phyloP scores from a whole-genome alignment of 2,329 filamentous ascomycete genomes.

The Remersonia thermophila region DNA sequence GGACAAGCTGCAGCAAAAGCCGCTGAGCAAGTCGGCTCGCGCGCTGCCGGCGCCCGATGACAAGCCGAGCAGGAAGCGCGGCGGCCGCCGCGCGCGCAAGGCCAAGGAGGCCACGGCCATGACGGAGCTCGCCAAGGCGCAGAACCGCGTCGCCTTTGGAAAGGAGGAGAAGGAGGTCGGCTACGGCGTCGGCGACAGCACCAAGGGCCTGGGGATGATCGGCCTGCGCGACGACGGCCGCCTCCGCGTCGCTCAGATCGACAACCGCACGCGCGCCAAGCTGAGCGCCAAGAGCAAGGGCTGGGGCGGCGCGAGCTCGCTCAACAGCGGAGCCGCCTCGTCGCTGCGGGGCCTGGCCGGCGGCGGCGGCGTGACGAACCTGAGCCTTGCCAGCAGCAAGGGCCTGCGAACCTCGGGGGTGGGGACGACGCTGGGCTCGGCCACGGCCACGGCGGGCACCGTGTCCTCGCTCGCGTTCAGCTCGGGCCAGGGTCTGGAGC shows the following conservation, averaged over 20 bases:
- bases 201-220: slow-evolving; percentile 89
- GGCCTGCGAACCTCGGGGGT: slow-evolving; percentile 75
- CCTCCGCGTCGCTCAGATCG: slow-evolving; percentile 77
- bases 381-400: slow-evolving; percentile 61
- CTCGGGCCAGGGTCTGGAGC: slow-evolving; percentile 83
- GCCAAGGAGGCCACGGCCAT: slow-evolving; percentile 95
- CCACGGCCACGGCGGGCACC: slow-evolving; percentile 47
- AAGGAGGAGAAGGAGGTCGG: slow-evolving; percentile 91
- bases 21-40: slow-evolving; percentile 75
- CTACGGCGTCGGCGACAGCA: slow-evolving; percentile 75
- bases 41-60: slow-evolving; percentile 89
- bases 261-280: slow-evolving; percentile 85
- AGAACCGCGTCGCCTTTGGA: slow-evolving; percentile 91
- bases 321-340: slow-evolving; percentile 59
- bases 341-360: slow-evolving; percentile 62
- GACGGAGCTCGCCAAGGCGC: slow-evolving; percentile 90
- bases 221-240: slow-evolving; percentile 79
- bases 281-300: slow-evolving; percentile 91
- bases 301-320: slow-evolving; percentile 58
- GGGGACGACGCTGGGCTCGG: slow-evolving; percentile 49
- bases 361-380: slow-evolving; percentile 47
- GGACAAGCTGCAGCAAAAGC: slow-evolving; percentile 84
- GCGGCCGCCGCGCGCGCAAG: slow-evolving; percentile 78
- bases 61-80: slow-evolving; percentile 85
- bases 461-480: slow-evolving; percentile 86